Base-by-base conservation (phyloP, 192 early-diverging fungal genomes). In the Entomortierella lignicola region DNA sequence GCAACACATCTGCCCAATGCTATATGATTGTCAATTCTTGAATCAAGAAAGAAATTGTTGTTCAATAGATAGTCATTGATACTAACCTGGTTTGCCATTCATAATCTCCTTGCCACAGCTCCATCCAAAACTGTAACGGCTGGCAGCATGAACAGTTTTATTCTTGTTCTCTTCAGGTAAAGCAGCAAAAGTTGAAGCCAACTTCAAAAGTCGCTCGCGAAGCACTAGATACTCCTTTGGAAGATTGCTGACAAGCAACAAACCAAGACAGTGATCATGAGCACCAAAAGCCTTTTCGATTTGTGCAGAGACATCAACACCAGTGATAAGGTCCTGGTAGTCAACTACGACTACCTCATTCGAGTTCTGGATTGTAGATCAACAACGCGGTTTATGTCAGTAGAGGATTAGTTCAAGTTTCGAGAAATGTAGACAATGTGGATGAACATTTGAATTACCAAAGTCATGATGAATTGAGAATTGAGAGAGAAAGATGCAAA, bases 71-170 rank as follows among this genome's bases (percentile, higher is more conserved):
- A n/a, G n/a, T n/a, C n/a, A n/a, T n/a, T n/a, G n/a, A n/a, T n/a
- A 47, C 20, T n/a, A 62, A 83, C 91, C 91, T 47, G 86, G 86
- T 58, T 87, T 87, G 48, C 89, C 89, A 43, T 91, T 89, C 80
- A 91, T 86, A 29, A 85, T 72, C 65, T 91, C 91, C 51, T 89
- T 90, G 27, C 91, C 91, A 74, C 89, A 90, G 30, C 85, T 87
- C 91, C 91, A 92, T 13, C 91, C 91, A 72, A 90, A 89, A n/a
- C 65, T 74, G 58, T 88, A 92, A n/a, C 81, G 60, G 56, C 85
- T 86, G 26, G 52, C 79, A 0, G 82, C 68, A 71, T 92, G 82
- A 2, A 85, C 88, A 50, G 84, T 79, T 20, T 69, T 63, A 20
- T 83, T 55, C 81, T 84, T 82, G 57, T 64, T 81, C 6, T 83